phyloP scores from a whole-genome alignment of 208 protist genomes.

The Wallacemonas sp. region DNA sequence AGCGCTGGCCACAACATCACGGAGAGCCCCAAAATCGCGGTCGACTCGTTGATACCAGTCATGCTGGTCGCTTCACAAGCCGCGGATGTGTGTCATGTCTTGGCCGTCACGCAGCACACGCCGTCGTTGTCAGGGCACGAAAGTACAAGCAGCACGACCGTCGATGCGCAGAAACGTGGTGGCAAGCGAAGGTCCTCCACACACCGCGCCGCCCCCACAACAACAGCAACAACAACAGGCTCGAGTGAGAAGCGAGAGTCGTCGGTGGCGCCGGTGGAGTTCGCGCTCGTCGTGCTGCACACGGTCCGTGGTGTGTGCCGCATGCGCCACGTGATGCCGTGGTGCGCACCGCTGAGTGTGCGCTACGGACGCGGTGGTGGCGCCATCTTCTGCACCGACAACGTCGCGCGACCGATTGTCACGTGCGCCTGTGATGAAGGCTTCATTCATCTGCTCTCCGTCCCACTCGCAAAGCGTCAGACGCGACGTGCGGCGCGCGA shows the following conservation, averaged over 20 bases:
- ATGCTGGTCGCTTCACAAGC: conserved; percentile 29
- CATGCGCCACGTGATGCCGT: conserved; percentile 36
- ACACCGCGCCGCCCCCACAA: too few species aligned
- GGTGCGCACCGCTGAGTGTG: conserved; percentile 11
- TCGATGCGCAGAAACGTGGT: neutral
- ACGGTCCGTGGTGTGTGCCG: conserved; percentile 40
- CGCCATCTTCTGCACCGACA: conserved; percentile 45
- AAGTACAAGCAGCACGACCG: neutral
- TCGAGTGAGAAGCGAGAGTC: too few species aligned
- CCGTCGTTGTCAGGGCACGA: too few species aligned
- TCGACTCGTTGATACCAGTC: conserved; percentile 14
- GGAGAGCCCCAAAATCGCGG: neutral
- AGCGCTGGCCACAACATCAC: neutral
- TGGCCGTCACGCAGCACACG: conserved; percentile 5
- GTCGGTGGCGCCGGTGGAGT: conserved; percentile 16
- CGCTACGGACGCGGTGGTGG: conserved; percentile 27
- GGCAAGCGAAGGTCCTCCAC: too few species aligned
- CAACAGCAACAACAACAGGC: too few species aligned
- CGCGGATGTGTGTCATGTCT: conserved; percentile 14
- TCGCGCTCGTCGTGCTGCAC: conserved; percentile 42
- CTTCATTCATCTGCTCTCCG: conserved; percentile 45
- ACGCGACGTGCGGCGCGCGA: neutral
- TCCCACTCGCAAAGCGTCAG: conserved; percentile 10
- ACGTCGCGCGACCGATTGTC: conserved; percentile 36
- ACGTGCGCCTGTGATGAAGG: conserved; percentile 60